Base-by-base conservation (phyloP, 2,329 filamentous ascomycete genomes). In the Pseudocercospora crystallina region DNA sequence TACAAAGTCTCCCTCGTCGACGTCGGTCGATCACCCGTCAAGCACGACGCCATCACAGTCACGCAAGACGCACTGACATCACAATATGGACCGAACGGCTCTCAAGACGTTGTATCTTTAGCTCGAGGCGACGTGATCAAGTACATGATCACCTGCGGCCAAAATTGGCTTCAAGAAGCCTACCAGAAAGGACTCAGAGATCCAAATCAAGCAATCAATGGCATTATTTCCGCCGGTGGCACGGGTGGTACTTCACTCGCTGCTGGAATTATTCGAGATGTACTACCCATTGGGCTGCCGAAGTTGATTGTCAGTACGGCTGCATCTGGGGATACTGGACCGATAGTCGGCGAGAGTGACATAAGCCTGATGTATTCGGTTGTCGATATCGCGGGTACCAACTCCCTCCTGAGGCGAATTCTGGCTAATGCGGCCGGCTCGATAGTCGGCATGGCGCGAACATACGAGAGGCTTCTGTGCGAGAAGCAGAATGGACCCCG, bases 251-350 rank as follows among this genome's bases (percentile, higher is more conserved):
- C 84, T 0, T 78, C 80, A 2, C 73, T 88, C 9, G 78, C 79
- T 0, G 76, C 84, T 0, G 70, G 77, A 0, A 76, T 82, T 0
- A 87, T 89, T 83, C 74, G 81, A 11, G 69, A 77, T 2, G 77
- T 74, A 0, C 64, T 85, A 0, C 84, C 85, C 0, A 73, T 88
- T 10, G 84, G 84, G 0, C 79, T 89, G 43, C 85, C 86, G 0
- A 89, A 89, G 61, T 58, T 89, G 38, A 83, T 89, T 45, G 81
- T 88, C 2, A 85, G 81, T 15, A 89, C 86, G 0, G 80, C 88
- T 59, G 84, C 84, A 0, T 84, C 81, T 30, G 84, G 85, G 2
- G 81, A 89, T 55, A 82, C 82, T 1, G 77, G 76, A 0, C 78
- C 80, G 0, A 80, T 86, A n/a, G 73, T 89, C 1, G 83, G 80